phyloP scores from a whole-genome alignment of 495 filamentous ascomycete genomes.

The Penicillium bialowiezense region DNA sequence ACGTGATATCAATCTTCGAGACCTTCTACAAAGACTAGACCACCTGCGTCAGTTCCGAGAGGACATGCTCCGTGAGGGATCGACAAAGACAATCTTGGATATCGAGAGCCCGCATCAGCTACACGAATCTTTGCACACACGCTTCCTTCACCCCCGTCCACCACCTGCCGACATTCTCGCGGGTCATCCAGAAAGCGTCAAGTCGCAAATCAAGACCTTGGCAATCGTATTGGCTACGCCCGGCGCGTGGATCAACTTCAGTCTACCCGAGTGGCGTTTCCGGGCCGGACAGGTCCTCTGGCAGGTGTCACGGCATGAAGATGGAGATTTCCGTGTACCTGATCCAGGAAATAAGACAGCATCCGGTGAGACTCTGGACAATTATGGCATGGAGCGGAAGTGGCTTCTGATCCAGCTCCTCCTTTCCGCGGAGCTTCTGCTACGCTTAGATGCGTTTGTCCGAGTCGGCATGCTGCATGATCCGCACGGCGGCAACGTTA shows the following conservation, averaged over 20 bases:
- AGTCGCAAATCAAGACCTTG: conserved; percentile 51
- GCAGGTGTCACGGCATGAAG: conserved; percentile 52
- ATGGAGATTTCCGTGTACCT: conserved; percentile 48
- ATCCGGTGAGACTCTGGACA: conserved; percentile 32
- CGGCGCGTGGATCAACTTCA: conserved; percentile 74
- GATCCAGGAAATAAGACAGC: conserved; percentile 33
- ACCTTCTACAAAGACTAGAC: conserved; percentile 42
- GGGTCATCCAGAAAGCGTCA: conserved; percentile 38
- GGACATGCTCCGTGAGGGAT: conserved; percentile 30
- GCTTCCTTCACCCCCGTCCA: conserved; percentile 39
- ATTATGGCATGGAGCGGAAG: conserved; percentile 57
- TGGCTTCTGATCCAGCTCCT: conserved; percentile 79
- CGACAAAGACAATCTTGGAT: conserved; percentile 40
- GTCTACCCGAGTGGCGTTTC: conserved; percentile 75
- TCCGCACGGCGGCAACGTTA: conserved; percentile 45
- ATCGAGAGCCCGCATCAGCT: conserved; percentile 41
- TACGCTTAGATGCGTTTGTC: conserved; percentile 71
- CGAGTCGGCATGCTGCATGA: conserved; percentile 49
- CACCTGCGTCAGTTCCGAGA: conserved; percentile 39
- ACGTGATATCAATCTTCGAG: conserved; percentile 32
- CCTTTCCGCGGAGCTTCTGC: conserved; percentile 71
- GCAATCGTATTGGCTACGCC: conserved; percentile 42
- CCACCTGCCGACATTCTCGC: conserved; percentile 18
- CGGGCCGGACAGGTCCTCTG: conserved; percentile 78
- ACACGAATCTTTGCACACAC: conserved; percentile 42